phyloP scores from a whole-genome alignment of 2,329 filamentous ascomycete species.

The Pseudofabraea citricarpa region DNA sequence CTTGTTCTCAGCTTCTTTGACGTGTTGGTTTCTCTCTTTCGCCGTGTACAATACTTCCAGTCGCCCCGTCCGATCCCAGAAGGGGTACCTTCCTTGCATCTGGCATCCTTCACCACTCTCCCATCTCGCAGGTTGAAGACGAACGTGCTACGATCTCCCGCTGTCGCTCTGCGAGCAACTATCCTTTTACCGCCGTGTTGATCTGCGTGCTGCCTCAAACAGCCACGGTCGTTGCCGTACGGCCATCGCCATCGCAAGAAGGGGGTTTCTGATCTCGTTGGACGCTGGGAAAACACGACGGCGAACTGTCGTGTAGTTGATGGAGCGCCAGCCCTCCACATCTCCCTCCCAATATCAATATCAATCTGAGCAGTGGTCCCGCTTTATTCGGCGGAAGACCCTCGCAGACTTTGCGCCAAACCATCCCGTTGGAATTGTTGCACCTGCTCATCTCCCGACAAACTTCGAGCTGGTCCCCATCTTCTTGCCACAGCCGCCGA shows the following conservation, averaged over 20 bases:
- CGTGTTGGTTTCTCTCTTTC: not conserved
- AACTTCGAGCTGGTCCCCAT: slow-evolving; percentile 52
- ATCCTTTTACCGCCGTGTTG: not conserved
- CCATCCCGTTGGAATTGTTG: slow-evolving; percentile 20
- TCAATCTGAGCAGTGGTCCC: slow-evolving; percentile 29
- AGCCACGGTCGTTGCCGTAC: not conserved
- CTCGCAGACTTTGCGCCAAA: slow-evolving; percentile 18
- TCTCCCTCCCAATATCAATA: slow-evolving; percentile 30
- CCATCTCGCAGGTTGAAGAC: slow-evolving; percentile 1
- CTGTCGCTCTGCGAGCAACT: not conserved
- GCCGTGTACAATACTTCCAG: slow-evolving; percentile 1
- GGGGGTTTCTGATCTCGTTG: not conserved
- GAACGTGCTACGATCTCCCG: no score
- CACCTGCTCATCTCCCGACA: slow-evolving; percentile 29
- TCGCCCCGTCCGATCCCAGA: slow-evolving; percentile 15
- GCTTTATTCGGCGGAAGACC: slow-evolving; percentile 29
- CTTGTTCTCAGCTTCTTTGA: not conserved
- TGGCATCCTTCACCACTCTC: not conserved
- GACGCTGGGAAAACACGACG: slow-evolving; percentile 10
- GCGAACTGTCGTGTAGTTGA: slow-evolving; percentile 23
- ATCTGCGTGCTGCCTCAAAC: not conserved
- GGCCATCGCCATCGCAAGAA: not conserved
- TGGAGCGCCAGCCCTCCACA: slow-evolving; percentile 28
- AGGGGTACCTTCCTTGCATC: slow-evolving; percentile 9
- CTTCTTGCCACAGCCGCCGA: slow-evolving; percentile 53